These are phyloP conservation scores for Lotus japonicus DNA, from an alignment of 306 rosid genomes.

Conservation along the genomic window DNA sequence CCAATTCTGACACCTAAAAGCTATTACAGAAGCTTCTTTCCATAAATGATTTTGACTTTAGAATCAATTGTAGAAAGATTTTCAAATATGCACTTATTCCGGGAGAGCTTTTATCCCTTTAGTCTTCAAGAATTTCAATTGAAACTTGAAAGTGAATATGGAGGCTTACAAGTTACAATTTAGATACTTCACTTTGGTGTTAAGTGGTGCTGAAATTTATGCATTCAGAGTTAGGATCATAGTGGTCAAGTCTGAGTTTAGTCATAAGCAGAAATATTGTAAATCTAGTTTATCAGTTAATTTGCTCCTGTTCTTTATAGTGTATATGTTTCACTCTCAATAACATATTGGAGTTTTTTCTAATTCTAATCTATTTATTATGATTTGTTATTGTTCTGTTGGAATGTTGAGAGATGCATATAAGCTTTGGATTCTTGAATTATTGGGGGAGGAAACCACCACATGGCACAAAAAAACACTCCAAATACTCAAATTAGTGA, in stretches of 20 bases:
- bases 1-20: too few relatives aligned
- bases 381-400: neutral
- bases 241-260: conserved; percentile 5
- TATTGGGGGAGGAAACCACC: too few relatives aligned
- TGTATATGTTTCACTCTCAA: neutral
- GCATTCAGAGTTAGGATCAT: conserved; percentile 14
- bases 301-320: neutral
- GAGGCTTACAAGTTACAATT: conserved; percentile 19
- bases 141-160: conserved; percentile 25
- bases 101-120: neutral
- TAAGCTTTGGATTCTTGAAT: too few relatives aligned
- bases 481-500: too few relatives aligned
- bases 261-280: conserved; percentile 20
- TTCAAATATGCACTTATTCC: too few relatives aligned
- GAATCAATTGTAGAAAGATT: too few relatives aligned
- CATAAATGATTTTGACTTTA: too few relatives aligned
- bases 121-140: conserved; percentile 22
- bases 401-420: too few relatives aligned
- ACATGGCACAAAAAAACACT: too few relatives aligned
- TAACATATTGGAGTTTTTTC: neutral
- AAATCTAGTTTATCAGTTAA: conserved; percentile 10
- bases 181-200: conserved; percentile 3
- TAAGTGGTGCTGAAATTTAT: conserved; percentile 4
- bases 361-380: neutral
- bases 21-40: too few relatives aligned